Evolutionary conservation across 352 stramenopile genomes (phyloP).

Genomic region (Globisporangium lucens): DNA sequence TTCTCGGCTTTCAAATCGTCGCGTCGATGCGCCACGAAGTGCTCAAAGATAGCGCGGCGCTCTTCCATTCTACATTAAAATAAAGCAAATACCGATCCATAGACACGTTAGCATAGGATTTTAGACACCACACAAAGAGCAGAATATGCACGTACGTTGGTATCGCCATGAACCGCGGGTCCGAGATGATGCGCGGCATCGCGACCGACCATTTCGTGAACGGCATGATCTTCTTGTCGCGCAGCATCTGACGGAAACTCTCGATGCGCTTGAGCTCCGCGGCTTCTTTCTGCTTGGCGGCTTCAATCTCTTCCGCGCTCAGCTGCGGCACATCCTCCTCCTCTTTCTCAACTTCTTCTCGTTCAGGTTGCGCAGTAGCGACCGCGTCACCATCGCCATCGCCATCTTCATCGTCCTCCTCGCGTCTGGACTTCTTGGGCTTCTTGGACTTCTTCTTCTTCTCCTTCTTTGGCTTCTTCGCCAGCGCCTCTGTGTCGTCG

Average conservation of each 20-base stretch:
- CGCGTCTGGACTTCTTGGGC: slow-evolving; percentile 23
- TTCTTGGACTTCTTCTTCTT: slow-evolving; percentile 17
- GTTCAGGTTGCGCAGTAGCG: slow-evolving; percentile 15
- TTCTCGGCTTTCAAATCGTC: slow-evolving; percentile 75
- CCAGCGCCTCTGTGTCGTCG: neutral
- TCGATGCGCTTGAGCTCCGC: slow-evolving; percentile 50
- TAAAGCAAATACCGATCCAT: slow-evolving; percentile 9
- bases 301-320: slow-evolving; percentile 28
- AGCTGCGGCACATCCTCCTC: neutral
- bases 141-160: slow-evolving; percentile 30
- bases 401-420: slow-evolving; percentile 17
- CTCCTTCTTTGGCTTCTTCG: neutral
- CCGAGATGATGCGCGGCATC: slow-evolving; percentile 65
- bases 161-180: slow-evolving; percentile 69
- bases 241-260: slow-evolving; percentile 66
- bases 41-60: slow-evolving; percentile 72
- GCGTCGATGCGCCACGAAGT: slow-evolving; percentile 72
- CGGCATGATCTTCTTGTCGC: slow-evolving; percentile 84
- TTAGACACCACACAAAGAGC: neutral
- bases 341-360: slow-evolving; percentile 13
- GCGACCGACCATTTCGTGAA: slow-evolving; percentile 81
- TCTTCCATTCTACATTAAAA: slow-evolving; percentile 63
- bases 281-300: slow-evolving; percentile 24
- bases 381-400: slow-evolving; percentile 29
- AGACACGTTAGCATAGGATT: neutral